Evolutionary conservation across 2,329 filamentous ascomycete species (phyloP).

Genomic region (Colletotrichum falcatum): DNA sequence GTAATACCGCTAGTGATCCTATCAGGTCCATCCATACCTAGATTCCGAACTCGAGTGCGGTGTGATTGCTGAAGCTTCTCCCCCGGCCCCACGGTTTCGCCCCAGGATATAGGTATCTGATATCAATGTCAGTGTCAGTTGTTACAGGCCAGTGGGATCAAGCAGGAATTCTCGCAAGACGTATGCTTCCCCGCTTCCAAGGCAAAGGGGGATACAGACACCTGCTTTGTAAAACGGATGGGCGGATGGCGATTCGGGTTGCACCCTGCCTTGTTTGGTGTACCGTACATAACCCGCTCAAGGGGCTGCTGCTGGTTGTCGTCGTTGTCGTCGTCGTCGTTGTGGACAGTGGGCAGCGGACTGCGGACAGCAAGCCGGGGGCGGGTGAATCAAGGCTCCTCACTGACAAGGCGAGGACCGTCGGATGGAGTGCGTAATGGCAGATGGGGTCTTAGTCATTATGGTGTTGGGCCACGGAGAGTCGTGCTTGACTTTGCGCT

Average conservation of each 20-base stretch:
- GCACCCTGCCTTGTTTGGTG: background rate
- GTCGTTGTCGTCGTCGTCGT: no score
- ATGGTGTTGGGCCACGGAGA: background rate
- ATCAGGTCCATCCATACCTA: no score
- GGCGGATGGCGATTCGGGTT: background rate
- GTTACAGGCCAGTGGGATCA: background rate
- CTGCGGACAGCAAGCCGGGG: background rate
- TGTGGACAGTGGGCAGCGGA: no score
- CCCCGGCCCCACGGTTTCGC: slow-evolving; percentile 14
- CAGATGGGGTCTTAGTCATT: background rate
- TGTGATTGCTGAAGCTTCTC: slow-evolving; percentile 10
- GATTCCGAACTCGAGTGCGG: background rate
- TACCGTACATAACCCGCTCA: background rate
- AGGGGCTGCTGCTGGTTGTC: background rate
- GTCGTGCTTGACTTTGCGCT: slow-evolving; percentile 25
- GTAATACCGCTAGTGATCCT: background rate
- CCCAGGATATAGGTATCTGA: background rate
- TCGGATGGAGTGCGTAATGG: slow-evolving; percentile 2
- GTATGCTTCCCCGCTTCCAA: background rate
- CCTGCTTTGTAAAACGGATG: no score
- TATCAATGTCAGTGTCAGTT: background rate
- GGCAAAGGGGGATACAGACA: background rate
- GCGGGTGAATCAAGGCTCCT: background rate
- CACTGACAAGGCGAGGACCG: background rate
- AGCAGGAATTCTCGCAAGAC: background rate